A percentile compares a stretch with the other conserved stretches of the same genome.
Conservation (phyloP, 2,329 filamentous ascomycete genomes). For the Diaporthe batatas region DNA sequence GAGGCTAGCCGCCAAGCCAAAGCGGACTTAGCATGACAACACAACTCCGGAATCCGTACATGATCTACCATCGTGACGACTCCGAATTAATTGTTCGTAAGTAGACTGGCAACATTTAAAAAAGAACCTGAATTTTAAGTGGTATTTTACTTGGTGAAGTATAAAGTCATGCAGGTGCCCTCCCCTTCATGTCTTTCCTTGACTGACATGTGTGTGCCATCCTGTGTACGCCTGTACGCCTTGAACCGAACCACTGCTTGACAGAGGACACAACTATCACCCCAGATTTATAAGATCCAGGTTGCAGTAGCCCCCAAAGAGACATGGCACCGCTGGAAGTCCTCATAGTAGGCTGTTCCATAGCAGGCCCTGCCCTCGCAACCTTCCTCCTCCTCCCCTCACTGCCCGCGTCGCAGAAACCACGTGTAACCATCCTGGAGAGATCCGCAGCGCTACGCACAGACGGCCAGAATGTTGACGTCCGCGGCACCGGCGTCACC, state of each 20-base stretch:
- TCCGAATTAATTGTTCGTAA: neutral
- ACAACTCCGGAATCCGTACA: slow-evolving; percentile 5
- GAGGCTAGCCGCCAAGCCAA: slow-evolving; percentile 27
- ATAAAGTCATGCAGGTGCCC: neutral
- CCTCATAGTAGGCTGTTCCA: slow-evolving; percentile 56
- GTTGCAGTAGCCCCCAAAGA: accelerated
- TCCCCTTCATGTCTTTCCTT: neutral
- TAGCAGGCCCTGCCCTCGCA: slow-evolving; percentile 57
- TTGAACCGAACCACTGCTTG: neutral
- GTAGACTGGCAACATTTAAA: neutral
- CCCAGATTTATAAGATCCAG: neutral
- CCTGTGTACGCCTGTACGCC: neutral
- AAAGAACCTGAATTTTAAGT: neutral
- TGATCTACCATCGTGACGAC: neutral
- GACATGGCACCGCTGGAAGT: slow-evolving; percentile 50
- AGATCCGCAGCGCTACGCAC: slow-evolving; percentile 53
- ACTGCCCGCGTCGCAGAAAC: slow-evolving; percentile 44
- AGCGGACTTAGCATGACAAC: neutral
- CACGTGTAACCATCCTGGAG: slow-evolving; percentile 58
- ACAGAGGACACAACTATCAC: too few relatives aligned
- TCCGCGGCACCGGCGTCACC: slow-evolving; percentile 56
- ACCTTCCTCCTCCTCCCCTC: slow-evolving; percentile 55
- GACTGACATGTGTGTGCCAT: too few relatives aligned
- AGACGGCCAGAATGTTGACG: slow-evolving; percentile 60
- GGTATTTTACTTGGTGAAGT: neutral